Conservation (phyloP, 352 stramenopile species). For the Pythium pyrilobum region DNA sequence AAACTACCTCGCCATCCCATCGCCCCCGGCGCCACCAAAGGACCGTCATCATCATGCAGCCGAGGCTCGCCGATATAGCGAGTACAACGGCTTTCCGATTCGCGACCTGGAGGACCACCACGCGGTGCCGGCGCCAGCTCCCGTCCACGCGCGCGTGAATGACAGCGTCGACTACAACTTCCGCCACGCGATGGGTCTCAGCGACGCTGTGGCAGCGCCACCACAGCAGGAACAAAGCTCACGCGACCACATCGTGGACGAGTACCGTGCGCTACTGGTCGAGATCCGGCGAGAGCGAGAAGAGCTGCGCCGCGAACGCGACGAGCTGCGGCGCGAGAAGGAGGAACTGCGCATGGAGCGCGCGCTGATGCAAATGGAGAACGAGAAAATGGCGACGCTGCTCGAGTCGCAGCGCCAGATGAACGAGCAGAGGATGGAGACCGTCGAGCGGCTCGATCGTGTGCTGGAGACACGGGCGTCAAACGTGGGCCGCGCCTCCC, state of each 20-base stretch:
- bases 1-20: constrained; percentile 15
- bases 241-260: constrained; percentile 32
- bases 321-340: constrained; percentile 60
- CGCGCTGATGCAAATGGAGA: constrained; percentile 62
- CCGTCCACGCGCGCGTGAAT: background rate
- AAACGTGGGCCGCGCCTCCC: background rate
- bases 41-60: no score
- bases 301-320: constrained; percentile 63
- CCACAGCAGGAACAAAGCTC: constrained; percentile 3
- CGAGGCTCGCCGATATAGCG: no score
- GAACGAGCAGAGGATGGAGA: constrained; percentile 47
- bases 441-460: constrained; percentile 11
- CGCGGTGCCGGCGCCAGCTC: constrained; percentile 21
- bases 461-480: background rate
- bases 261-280: constrained; percentile 56
- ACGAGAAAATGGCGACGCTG: constrained; percentile 61
- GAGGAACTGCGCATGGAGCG: constrained; percentile 71
- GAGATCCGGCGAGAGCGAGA: constrained; percentile 72
- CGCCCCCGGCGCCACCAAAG: constrained; percentile 3
- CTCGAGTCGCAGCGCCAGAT: constrained; percentile 56
- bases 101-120: background rate
- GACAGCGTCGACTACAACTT: constrained; percentile 14
- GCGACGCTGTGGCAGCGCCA: constrained; percentile 12
- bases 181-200: constrained; percentile 10
- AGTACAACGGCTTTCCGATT: no score